Evolutionary conservation across 2,329 filamentous ascomycete species (phyloP).

Genomic region (Dendrostoma leiphaemia): DNA sequence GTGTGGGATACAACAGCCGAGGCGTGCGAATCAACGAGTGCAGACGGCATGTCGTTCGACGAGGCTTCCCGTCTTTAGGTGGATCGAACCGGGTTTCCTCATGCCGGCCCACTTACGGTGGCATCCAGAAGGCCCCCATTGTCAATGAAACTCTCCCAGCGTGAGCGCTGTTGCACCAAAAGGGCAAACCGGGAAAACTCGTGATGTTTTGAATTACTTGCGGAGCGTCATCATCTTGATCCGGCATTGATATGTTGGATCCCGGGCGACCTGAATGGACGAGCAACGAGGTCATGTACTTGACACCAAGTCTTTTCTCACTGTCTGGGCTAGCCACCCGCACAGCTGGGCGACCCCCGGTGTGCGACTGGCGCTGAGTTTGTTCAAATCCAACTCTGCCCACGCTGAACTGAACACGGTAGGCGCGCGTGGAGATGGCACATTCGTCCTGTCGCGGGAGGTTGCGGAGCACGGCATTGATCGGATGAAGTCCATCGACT

Average conservation of each 20-base stretch:
- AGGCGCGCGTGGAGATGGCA: neutral
- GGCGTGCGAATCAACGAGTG: constrained; percentile 16
- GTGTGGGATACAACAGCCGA: constrained; percentile 12
- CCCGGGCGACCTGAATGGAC: constrained; percentile 5
- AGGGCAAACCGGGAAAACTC: neutral
- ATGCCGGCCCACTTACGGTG: constrained; percentile 15
- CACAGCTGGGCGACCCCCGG: neutral
- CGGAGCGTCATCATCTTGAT: constrained; percentile 3
- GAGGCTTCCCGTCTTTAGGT: constrained; percentile 14
- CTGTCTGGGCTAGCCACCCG: constrained; percentile 3
- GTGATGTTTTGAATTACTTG: neutral
- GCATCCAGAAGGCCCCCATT: constrained; percentile 13
- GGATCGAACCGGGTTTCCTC: constrained; percentile 10
- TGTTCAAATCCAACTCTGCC: neutral
- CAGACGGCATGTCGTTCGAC: constrained; percentile 13
- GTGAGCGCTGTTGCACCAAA: constrained; percentile 1
- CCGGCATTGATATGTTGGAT: constrained; percentile 12
- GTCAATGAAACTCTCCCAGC: constrained; percentile 11
- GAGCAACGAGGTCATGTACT: neutral
- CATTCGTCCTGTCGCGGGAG: neutral
- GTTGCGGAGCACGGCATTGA: neutral
- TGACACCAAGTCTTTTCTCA: neutral
- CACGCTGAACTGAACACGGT: too few species aligned
- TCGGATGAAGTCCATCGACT: neutral
- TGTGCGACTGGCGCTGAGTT: neutral